Base-by-base conservation (phyloP, 2,329 filamentous ascomycete genomes). In the Lachnellula occidentalis region DNA sequence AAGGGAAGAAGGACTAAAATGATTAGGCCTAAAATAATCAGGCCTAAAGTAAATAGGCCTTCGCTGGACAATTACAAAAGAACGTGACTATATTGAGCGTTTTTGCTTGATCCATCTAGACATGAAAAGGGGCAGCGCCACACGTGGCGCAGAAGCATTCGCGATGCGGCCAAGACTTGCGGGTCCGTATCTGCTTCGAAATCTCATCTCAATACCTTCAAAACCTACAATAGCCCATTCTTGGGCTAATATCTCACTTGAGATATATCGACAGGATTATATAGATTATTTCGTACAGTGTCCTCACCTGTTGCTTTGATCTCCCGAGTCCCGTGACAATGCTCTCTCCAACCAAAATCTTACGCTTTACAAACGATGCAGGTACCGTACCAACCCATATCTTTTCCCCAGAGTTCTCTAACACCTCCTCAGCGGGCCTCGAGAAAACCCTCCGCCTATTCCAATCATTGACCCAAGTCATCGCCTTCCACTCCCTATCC, bases 381-480 rank as follows among this genome's bases (percentile, higher is more conserved):
- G 57, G 66, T 66, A 51, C 24, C 22, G 12, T 27, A 27, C 22
- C 43, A n/a, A n/a, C 21, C 36, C 17, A 9, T n/a, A 27, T 21
- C 9, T 7, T 43, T 8, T 14, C 9, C 5, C 27, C 2, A 39
- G 19, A 21, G 12, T 45, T 42, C 42, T 50, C 39, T 50, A 34
- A 53, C 27, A 48, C 19, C 12, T 12, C 2, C 14, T 19, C 61
- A 83, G 82, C 76, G 63, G 83, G 82, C 4, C 73, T 86, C 1
- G 83, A 87, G 67, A 79, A 83, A 55, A 73, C 76, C 51, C 73
- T 87, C 60, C 80, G 83, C 45, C 71, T 83, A 53, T 61, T 84
- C 45, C 82, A 86, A 68, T 69, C 79, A 45, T 50, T 75, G 31
- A 69, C 76, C 56, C 73, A 78, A 52, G 73, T 84, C 54, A 61